These are phyloP conservation scores for Solanum hybrid DNA, from an alignment of 305 asterid species.

Conservation along the genomic window DNA sequence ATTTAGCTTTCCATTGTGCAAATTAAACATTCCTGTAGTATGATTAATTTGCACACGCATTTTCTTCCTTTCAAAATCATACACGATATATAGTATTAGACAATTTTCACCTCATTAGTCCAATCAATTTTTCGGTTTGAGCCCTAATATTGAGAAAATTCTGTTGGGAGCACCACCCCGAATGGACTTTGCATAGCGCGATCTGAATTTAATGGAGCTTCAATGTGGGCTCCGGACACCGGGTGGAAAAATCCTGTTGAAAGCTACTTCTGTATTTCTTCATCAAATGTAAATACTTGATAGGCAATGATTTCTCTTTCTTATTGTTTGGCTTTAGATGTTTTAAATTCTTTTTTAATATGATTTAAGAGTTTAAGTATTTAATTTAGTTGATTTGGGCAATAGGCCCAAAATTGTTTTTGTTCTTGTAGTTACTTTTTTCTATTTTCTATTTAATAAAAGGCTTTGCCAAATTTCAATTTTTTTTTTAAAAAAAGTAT, in stretches of 20 bases:
- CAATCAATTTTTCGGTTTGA: not conserved
- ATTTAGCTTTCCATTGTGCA: not conserved
- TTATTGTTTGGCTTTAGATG: not conserved
- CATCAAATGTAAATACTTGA: not conserved
- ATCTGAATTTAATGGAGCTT: not conserved
- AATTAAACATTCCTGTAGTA: not conserved
- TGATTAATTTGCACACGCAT: not conserved
- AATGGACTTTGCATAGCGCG: not conserved
- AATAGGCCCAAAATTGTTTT: too few species aligned
- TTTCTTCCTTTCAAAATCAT: not conserved
- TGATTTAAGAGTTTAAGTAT: not conserved
- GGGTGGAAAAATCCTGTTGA: not conserved
- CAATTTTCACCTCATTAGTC: not conserved
- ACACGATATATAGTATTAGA: not conserved
- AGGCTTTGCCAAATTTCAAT: too few species aligned
- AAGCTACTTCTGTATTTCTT: not conserved
- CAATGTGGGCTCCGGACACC: too few species aligned
- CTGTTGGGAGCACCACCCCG: rapidly evolving
- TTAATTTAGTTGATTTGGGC: not conserved
- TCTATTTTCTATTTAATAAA: too few species aligned
- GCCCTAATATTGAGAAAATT: too few species aligned
- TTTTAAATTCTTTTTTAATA: not conserved
- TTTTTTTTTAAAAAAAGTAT: too few species aligned
- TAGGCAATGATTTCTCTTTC: not conserved
- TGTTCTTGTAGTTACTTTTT: too few species aligned